A percentile compares a stretch with the other conserved stretches of the same genome.
Conservation (phyloP, 1,139 yeast genomes). For the Lodderomyces metapsilosis region DNA sequence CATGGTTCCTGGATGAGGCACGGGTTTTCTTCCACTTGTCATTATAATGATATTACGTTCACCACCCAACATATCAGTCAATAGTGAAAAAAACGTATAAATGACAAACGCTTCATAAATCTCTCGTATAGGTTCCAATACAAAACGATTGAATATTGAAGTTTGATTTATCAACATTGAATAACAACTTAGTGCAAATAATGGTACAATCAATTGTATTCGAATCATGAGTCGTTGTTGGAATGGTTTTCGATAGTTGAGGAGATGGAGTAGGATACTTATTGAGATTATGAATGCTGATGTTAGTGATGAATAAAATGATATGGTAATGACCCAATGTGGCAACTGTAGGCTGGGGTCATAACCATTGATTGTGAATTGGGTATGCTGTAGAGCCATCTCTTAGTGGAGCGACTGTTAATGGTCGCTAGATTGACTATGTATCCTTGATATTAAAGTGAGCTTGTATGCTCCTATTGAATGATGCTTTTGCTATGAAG, state of each 20-base stretch:
- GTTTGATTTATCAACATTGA: conserved; percentile 46
- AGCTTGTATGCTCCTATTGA: no score
- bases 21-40: conserved; percentile 74
- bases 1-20: conserved; percentile 65
- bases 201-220: conserved; percentile 67
- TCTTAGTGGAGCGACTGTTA: no score
- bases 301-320: conserved; percentile 34
- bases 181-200: conserved; percentile 56
- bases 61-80: conserved; percentile 87
- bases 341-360: conserved; percentile 21
- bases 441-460: no score
- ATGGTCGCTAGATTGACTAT: no score
- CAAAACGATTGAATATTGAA: conserved; percentile 34
- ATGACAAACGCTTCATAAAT: conserved; percentile 95
- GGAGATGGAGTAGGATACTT: conserved; percentile 34
- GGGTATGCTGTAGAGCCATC: background rate
- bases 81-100: conserved; percentile 82
- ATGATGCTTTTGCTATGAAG: no score
- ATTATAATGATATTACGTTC: conserved; percentile 77
- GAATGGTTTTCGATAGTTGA: conserved; percentile 81
- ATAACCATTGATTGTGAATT: background rate
- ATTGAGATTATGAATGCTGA: conserved; percentile 33
- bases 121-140: conserved; percentile 79
- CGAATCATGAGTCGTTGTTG: conserved; percentile 86
- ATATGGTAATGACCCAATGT: conserved; percentile 30